Evolutionary conservation across 805 yeast species (phyloP).

Genomic region (Candida pseudoglaebosa): DNA sequence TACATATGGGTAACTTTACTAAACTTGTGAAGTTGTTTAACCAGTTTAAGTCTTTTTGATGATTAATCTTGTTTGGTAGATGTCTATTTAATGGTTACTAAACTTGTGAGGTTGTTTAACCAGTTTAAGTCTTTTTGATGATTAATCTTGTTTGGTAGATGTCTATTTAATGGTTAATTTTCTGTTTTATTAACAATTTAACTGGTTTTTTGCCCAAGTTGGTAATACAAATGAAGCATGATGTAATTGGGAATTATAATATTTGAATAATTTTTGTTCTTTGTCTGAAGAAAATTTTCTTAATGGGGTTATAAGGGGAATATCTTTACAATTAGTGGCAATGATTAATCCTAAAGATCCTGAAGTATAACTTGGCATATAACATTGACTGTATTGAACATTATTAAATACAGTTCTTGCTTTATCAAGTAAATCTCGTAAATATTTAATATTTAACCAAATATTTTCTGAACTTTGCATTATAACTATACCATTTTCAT

Average conservation of each 20-base stretch:
- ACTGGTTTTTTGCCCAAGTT: slow-evolving; percentile 59
- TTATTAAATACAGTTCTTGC: slow-evolving; percentile 55
- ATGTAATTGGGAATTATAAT: slow-evolving; percentile 67
- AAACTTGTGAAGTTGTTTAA: too few relatives aligned
- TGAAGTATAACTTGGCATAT: slow-evolving; percentile 84
- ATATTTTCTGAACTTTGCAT: slow-evolving; percentile 77
- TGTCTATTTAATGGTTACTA: not conserved
- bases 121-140: too few relatives aligned
- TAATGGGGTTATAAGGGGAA: slow-evolving; percentile 47
- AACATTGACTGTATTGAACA: slow-evolving; percentile 68
- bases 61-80: not conserved
- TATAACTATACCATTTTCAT: slow-evolving; percentile 63
- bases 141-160: not conserved
- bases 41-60: too few relatives aligned
- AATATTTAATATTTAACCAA: slow-evolving; percentile 62
- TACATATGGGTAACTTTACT: too few relatives aligned
- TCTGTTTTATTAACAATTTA: slow-evolving; percentile 10
- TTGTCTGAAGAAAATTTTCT: slow-evolving; percentile 41
- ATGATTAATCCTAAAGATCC: slow-evolving; percentile 82
- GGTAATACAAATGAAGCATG: slow-evolving; percentile 74
- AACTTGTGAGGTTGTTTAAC: too few relatives aligned
- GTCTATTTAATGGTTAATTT: not conserved
- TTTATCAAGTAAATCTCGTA: slow-evolving; percentile 43
- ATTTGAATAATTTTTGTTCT: slow-evolving; percentile 52
- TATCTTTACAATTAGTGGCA: slow-evolving; percentile 53